Evolutionary conservation across 2,329 filamentous ascomycete species (phyloP).

Genomic region (Botrytis elliptica): DNA sequence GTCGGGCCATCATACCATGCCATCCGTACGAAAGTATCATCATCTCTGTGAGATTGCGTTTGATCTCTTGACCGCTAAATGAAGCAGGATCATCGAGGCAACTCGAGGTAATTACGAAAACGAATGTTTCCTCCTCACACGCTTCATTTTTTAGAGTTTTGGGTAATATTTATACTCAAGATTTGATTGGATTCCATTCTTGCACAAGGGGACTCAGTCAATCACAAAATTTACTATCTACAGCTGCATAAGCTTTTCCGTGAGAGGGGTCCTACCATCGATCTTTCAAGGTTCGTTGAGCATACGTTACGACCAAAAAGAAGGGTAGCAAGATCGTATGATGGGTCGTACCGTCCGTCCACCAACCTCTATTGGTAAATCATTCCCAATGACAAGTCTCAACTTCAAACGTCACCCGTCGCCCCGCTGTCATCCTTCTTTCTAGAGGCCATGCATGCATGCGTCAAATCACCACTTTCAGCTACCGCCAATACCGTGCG

Average conservation of each 20-base stretch:
- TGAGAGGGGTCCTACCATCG: background rate
- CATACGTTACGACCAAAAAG: background rate
- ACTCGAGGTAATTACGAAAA: background rate
- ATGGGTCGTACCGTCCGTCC: background rate
- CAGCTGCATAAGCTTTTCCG: background rate
- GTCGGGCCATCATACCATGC: background rate
- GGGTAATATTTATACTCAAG: background rate
- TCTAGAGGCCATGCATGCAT: background rate
- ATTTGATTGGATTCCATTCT: slow-evolving; percentile 6
- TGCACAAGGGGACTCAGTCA: background rate
- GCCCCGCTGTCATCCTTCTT: slow-evolving; percentile 12
- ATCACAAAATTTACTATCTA: background rate
- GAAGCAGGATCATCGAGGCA: background rate
- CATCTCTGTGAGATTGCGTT: slow-evolving; percentile 11
- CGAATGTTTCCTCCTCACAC: background rate
- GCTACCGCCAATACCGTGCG: background rate
- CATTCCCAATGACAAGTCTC: slow-evolving; percentile 12
- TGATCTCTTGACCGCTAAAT: slow-evolving; percentile 4
- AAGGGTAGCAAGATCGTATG: slow-evolving; percentile 9
- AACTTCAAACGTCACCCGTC: slow-evolving; percentile 10
- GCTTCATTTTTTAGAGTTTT: background rate
- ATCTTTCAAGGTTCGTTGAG: slow-evolving; percentile 3
- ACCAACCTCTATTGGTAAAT: slow-evolving; percentile 8
- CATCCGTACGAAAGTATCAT: background rate
- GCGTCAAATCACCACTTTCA: background rate